Evolutionary conservation across 768 basidiomycete genomes (phyloP), one percentile per base, ranked within the genome.

Genomic region (Suillus subaureus): DNA sequence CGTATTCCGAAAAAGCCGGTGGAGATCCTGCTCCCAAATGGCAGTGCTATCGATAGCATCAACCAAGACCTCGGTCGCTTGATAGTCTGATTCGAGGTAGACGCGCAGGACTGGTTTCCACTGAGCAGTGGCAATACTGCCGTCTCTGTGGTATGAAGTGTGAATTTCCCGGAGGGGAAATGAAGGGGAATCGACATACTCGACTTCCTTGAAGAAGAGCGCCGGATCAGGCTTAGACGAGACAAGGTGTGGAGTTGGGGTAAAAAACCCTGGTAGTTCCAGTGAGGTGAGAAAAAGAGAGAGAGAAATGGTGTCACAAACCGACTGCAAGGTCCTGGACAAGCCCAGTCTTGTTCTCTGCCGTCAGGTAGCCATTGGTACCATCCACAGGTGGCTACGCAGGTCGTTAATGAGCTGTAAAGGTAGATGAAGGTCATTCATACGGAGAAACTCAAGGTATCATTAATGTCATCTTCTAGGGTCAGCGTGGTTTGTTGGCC

Each of bases 201-300:
- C 12, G 3, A 62, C 61, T n/a, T 60, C 55, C 16, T 61, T 61
- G 61, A 62, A 61, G 61, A 33, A 62, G 56, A 61, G 31, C 1
- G 13, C 4, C 21, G 52, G 52, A 18, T 2, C 12, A 28, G 21
- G 26, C n/a, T 21, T 33, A 2, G 21, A 0, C 37, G 37, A 13
- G 18, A 21, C 8, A 18, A 21, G 4, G 35, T 16, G 0, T 40
- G 6, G n/a, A n/a, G 7, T 21, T 4, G 35, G 57, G 15, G 8
- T 12, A 2, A 6, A 39, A 58, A 58, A 60, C 4, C 39, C 26
- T 42, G 11, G 16, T 55, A 40, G 6, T 60, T 40, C 9, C 9
- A 60, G 3, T 28, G 11, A 60, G 39, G 39, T 9, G 3, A 16
- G 9, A 58, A 40, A 28, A 21, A 12, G 18, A 39, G 0, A 21